Base-by-base conservation (phyloP, 2,329 filamentous ascomycete species). In the Hymenoscyphus linearis region DNA sequence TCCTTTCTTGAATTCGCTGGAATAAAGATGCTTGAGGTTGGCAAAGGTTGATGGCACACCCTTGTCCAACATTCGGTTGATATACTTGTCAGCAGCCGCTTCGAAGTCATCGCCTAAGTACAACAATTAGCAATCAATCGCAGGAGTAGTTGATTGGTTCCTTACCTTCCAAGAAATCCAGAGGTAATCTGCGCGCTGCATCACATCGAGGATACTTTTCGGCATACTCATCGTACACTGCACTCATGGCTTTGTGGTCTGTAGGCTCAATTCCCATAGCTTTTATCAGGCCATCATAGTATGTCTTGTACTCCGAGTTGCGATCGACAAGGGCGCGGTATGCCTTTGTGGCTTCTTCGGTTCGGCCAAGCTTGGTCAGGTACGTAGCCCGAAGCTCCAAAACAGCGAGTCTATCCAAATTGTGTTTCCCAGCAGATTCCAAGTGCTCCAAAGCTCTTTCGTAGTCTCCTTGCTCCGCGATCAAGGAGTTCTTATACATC, bases 31-130 rank as follows among this genome's bases (percentile, higher is more conserved):
- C 79, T 99, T 99, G 63, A 99, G 82, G 75, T 98, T 99, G 37
- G 92, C 92, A 76, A 99, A 99, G 3, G 93, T 93, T 2, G 95
- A 99, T 1, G 95, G 93, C 3, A 98, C 90, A 12, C 93, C 95
- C 76, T 93, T 96, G 75, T 89, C 86, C 60, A 99, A 81, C 89
- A 96, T 96, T 34, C 88, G 82, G 57, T 87, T 83, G 63, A 99
- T 75, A 73, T 99, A 99, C 25, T 79, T 76, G 72, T 92, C 87
- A 7, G 89, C 93, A 26, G 90, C 87, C 68, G 85, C 77, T 71
- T 83, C 84, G 78, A 99, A 99, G 4, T 87, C 86, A 52, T 96
- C 87, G 4, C 91, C 88, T 87, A 69, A 52, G 54, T 4, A 56
- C 18, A 35, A 69, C 65, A 73, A 65, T 58, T 64, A 47, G 44